Conservation (phyloP, 305 asterid genomes). For the Petunia hybrid region DNA sequence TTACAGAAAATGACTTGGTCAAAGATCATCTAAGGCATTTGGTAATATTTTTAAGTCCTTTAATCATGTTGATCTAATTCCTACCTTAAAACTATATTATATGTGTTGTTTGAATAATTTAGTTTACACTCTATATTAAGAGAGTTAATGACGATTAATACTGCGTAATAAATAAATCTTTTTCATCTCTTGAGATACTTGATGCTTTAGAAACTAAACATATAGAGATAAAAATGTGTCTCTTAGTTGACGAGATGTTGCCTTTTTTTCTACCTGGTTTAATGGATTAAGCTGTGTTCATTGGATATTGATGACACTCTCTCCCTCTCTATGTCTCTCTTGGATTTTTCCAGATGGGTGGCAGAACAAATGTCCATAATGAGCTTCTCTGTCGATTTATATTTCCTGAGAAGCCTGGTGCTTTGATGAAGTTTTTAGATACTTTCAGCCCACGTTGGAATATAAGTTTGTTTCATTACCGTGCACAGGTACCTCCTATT, state of each 20-base stretch:
- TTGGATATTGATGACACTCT: conserved; percentile 22
- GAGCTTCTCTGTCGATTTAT: conserved; percentile 87
- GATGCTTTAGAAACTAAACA: not conserved
- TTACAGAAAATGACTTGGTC: conserved; percentile 87
- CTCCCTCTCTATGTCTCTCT: conserved; percentile 5
- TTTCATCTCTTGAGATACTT: not conserved
- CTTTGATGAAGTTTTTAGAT: conserved; percentile 86
- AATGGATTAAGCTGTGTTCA: conserved; percentile 10
- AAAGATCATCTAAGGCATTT: conserved; percentile 95
- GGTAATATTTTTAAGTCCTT: conserved; percentile 50
- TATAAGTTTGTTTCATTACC: conserved; percentile 92
- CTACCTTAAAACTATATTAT: not conserved
- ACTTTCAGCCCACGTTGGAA: conserved; percentile 96
- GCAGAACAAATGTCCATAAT: conserved; percentile 73
- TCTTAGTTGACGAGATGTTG: not conserved
- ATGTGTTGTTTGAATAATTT: not conserved
- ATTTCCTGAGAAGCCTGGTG: conserved; percentile 94
- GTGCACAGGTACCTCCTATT: conserved; percentile 66
- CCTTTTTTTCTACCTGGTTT: conserved; percentile 14
- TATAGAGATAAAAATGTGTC: not conserved
- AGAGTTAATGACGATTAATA: not conserved
- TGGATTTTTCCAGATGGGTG: conserved; percentile 74
- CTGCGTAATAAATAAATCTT: not conserved
- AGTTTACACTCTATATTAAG: not conserved
- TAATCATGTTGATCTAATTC: conserved; percentile 19